A percentile compares a stretch with the other conserved stretches of the same genome.
Evolutionary conservation across 2,329 filamentous ascomycete genomes (phyloP).

Genomic region (Alternaria panax): DNA sequence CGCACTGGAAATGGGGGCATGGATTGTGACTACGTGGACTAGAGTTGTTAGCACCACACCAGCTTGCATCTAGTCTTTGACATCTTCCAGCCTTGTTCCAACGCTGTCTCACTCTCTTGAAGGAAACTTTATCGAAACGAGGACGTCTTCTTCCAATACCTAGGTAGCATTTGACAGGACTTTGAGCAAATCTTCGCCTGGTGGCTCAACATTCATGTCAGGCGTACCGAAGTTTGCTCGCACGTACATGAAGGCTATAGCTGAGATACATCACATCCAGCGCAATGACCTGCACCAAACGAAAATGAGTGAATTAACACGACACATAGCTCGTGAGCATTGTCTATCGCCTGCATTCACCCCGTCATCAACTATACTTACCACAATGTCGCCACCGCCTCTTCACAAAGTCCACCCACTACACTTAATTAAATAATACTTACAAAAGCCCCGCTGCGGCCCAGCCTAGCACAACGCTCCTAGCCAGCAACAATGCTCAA

Average conservation of each 20-base stretch:
- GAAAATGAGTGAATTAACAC: neutral
- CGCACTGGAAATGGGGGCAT: neutral
- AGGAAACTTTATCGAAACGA: neutral
- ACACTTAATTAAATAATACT: neutral
- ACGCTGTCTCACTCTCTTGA: neutral
- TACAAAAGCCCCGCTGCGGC: neutral
- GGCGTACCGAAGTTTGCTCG: neutral
- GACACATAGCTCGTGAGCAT: neutral
- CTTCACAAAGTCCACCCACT: neutral
- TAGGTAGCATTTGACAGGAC: too few relatives aligned
- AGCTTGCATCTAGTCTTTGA: neutral
- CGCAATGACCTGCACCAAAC: neutral
- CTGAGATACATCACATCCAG: neutral
- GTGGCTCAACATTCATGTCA: neutral
- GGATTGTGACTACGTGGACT: neutral
- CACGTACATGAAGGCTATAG: neutral
- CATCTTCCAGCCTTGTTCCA: neutral
- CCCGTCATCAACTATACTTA: too few relatives aligned
- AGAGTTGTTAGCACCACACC: neutral
- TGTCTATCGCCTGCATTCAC: too few relatives aligned
- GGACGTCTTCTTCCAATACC: too few relatives aligned
- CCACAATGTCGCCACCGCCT: neutral
- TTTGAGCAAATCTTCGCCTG: neutral
- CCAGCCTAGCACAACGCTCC: neutral
- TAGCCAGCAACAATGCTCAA: constrained; percentile 9